phyloP scores from a whole-genome alignment of 495 filamentous ascomycete species.

The Echria macrotheca region DNA sequence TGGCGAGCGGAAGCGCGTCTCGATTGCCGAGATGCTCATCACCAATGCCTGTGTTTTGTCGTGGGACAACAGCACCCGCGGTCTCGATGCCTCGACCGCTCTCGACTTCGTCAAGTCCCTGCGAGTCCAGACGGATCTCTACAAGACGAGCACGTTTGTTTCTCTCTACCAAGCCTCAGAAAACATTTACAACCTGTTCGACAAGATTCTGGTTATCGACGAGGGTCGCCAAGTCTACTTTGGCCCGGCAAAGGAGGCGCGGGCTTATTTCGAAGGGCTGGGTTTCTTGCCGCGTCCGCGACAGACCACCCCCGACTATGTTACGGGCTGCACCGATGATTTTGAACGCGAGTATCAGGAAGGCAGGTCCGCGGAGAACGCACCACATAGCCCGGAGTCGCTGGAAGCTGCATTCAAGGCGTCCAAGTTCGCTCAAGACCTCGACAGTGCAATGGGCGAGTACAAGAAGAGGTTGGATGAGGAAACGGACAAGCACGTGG shows the following conservation, averaged over 20 bases:
- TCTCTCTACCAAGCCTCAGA: constrained; percentile 81
- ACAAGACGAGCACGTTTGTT: constrained; percentile 73
- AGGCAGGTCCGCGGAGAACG: constrained; percentile 54
- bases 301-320: constrained; percentile 80
- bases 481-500: constrained; percentile 61
- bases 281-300: constrained; percentile 75
- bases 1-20: constrained; percentile 75
- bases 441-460: constrained; percentile 60
- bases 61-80: constrained; percentile 84
- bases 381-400: constrained; percentile 58
- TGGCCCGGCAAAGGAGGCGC: constrained; percentile 62
- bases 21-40: constrained; percentile 67
- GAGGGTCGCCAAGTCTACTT: constrained; percentile 76
- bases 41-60: constrained; percentile 66
- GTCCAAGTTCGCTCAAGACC: constrained; percentile 50
- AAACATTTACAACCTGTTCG: constrained; percentile 79
- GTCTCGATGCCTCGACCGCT: constrained; percentile 77
- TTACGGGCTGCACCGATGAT: constrained; percentile 79
- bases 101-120: constrained; percentile 68
- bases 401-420: constrained; percentile 63
- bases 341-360: constrained; percentile 72
- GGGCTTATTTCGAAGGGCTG: constrained; percentile 73
- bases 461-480: constrained; percentile 57
- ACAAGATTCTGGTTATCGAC: constrained; percentile 83
- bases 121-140: constrained; percentile 70